Evolutionary conservation across 495 filamentous ascomycete species (phyloP), one percentile per base, ranked within the genome.

Genomic region (Tuber umbilicatum): DNA sequence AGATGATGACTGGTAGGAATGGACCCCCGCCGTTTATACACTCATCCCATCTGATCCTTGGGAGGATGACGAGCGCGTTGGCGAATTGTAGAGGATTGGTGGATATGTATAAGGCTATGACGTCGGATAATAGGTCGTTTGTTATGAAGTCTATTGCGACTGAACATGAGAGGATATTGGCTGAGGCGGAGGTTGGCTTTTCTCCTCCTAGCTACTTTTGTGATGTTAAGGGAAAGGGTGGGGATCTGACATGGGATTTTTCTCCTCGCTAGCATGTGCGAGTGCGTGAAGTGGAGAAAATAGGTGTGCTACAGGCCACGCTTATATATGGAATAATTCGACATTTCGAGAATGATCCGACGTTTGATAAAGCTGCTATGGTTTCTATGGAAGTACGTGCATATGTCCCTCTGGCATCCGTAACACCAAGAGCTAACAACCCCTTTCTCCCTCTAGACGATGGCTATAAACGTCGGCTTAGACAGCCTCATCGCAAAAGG

Each of bases 71-170:
- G 10, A 75, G 77, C 27, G 75, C 79, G 16, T 69, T 81, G 27
- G 79, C 79, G 31, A 81, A 80, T 43, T 77, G 79, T 43, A 80
- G 70, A 69, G 79, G 78, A 17, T 60, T 81, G 10, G 79, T 81
- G 19, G 72, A 81, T n/a, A 81, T 81, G 79, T 81, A 77, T 45
- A 78, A 74, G 68, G 72, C 78, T n/a, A 81, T 81, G 75, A 75
- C 78, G 12, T 35, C 78, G 12, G 79, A 81, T 40, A 81, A 81
- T 50, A 71, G 39, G 27, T 50, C 70, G 12, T 81, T 81, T 42
- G 70, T 81, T 41, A 74, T 79, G 77, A 79, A 78, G 43, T 78
- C 72, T 16, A 79, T 79, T 35, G 35, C 72, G 14, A 72, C 72
- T 37, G 77, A 79, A 41, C 77, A 79, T 45, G 76, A 72, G 64